Percentiles rank a stretch among this genome's conserved stretches.
phyloP scores from a whole-genome alignment of 2,329 filamentous ascomycete species.

The Stachybotrys elegans region DNA sequence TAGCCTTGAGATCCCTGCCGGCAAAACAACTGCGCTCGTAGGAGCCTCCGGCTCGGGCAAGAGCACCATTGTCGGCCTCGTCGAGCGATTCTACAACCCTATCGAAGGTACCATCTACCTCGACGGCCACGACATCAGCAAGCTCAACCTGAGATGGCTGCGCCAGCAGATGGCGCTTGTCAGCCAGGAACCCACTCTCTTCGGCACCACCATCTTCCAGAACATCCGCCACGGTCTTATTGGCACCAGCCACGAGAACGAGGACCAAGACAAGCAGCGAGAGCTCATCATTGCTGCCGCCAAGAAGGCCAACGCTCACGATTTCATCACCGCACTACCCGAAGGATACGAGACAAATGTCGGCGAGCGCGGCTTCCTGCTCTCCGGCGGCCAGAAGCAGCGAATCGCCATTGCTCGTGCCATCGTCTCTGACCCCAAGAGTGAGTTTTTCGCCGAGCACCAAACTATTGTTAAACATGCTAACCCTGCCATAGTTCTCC shows the following conservation, averaged over 20 bases:
- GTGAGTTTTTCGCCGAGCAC: slow-evolving; percentile 32
- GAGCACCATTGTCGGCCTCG: slow-evolving; percentile 85
- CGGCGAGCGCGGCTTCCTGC: slow-evolving; percentile 87
- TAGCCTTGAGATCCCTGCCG: slow-evolving; percentile 72
- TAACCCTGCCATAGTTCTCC: slow-evolving; percentile 49
- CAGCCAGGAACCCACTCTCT: slow-evolving; percentile 87
- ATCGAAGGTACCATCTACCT: slow-evolving; percentile 73
- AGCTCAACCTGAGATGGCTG: slow-evolving; percentile 82
- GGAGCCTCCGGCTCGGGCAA: slow-evolving; percentile 94
- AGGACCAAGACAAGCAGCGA: slow-evolving; percentile 60
- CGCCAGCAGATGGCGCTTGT: slow-evolving; percentile 90
- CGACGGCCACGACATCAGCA: slow-evolving; percentile 77
- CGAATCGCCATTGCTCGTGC: slow-evolving; percentile 92
- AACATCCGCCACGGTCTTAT: slow-evolving; percentile 92
- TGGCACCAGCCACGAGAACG: slow-evolving; percentile 69
- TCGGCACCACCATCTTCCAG: slow-evolving; percentile 80
- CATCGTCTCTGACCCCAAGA: slow-evolving; percentile 84
- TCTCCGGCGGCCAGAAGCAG: slow-evolving; percentile 95
- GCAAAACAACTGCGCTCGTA: slow-evolving; percentile 89
- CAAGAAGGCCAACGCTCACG: slow-evolving; percentile 88
- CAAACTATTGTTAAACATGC: no score
- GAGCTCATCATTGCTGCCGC: slow-evolving; percentile 76
- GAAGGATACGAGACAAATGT: slow-evolving; percentile 92
- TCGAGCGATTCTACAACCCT: slow-evolving; percentile 92
- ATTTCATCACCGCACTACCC: slow-evolving; percentile 77